Base-by-base conservation (phyloP, 2,329 filamentous ascomycete genomes). In the Penicillium griseofulvum region DNA sequence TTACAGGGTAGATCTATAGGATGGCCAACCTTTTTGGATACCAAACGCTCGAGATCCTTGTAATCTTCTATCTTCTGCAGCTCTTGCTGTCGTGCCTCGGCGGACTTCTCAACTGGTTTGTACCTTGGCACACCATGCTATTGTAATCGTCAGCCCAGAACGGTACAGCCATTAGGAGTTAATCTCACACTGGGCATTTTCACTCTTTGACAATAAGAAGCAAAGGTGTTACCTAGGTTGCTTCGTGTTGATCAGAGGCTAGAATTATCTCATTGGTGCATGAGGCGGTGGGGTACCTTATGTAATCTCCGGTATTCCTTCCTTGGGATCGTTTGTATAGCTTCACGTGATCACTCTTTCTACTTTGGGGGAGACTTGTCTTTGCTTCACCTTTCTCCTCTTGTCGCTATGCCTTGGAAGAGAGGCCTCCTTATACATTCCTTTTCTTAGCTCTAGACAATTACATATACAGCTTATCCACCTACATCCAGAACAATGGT, bases 71-170 rank as follows among this genome's bases (percentile, higher is more conserved):
- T 96, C 73, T 88, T 88, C 64, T 85, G 83, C 53, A 85, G 80
- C 72, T 95, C 90, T 71, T 86, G 83, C 62, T 85, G 80, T 55
- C 83, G 83, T 69, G 89, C 84, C 69, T 90, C 85, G 65, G 89
- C 86, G 64, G 88, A 88, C 63, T 83, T 81, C 66, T 81, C 79
- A 58, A 78, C 74, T 52, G 76, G 78, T 65, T 82, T 80, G 58
- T 83, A 81, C 69, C 91, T 89, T 68, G 89, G 84, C 72, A 95
- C 83, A 70, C 90, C 91, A 82, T 97, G 92, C 91, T 96, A 76
- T 58, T 60, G 57, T 58, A 49, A 64, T 28, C 22, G 34, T 64
- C 66, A 68, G 56, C 49, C 48, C 46, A 64, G 56, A 66, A 58
- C 36, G 26, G 17, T 44, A 44, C 24, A 42, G 12, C 38, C n/a